Conservation (phyloP, 129 eudicot genomes). For the Arctium minus region DNA sequence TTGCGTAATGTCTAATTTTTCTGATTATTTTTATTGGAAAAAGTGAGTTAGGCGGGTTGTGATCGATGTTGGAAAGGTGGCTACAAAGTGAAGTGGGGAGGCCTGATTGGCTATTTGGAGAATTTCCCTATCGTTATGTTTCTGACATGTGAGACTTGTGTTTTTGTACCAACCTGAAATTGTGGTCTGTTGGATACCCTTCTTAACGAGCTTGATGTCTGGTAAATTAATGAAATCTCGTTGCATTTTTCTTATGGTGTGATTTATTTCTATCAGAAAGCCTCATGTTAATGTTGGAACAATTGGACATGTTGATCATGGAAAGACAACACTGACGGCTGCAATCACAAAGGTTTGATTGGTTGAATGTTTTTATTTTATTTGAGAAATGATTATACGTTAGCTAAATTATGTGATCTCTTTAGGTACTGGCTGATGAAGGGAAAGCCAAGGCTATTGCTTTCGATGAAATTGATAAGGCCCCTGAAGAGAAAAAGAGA, state of each 20-base stretch:
- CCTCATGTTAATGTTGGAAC: constrained; percentile 99
- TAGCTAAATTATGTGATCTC: constrained; percentile 1
- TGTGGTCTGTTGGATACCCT: neutral
- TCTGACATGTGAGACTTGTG: neutral
- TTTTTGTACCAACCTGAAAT: constrained; percentile 6
- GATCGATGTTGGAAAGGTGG: no score
- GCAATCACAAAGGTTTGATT: constrained; percentile 80
- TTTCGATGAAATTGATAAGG: constrained; percentile 93
- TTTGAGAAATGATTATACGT: neutral
- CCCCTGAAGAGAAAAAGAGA: constrained; percentile 98
- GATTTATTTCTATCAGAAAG: constrained; percentile 47
- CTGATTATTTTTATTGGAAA: no score
- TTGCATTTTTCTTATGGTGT: neutral
- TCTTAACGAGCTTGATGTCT: neutral
- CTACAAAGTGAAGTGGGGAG: no score
- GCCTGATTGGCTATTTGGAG: neutral
- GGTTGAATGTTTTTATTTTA: neutral
- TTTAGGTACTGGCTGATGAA: constrained; percentile 85
- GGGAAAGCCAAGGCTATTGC: constrained; percentile 97
- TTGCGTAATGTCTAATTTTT: neutral
- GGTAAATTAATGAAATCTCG: neutral
- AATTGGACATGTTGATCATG: constrained; percentile 99
- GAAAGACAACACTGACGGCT: constrained; percentile 93
- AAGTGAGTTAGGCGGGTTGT: no score
- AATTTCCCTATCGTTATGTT: neutral